Evolutionary conservation across 2,329 filamentous ascomycete species (phyloP).

Genomic region (Apiospora pterosperma): DNA sequence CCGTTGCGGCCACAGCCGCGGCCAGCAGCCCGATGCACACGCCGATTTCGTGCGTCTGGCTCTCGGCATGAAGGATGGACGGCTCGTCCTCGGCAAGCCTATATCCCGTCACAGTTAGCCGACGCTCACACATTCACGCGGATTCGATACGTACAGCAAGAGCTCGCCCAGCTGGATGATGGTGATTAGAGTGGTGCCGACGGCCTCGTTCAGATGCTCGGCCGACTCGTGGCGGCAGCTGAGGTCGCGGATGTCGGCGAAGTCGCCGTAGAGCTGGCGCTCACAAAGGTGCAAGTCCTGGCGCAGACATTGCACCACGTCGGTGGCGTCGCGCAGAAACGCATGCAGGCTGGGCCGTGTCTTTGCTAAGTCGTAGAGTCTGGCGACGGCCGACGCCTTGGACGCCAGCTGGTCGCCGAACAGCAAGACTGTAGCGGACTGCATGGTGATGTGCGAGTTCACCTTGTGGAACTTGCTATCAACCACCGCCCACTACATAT

Average conservation of each 20-base stretch:
- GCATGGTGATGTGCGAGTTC: not conserved
- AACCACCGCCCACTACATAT: not conserved
- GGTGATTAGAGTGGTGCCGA: not conserved
- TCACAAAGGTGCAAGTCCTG: not conserved
- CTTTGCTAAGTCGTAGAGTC: not conserved
- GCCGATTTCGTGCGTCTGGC: constrained; percentile 12
- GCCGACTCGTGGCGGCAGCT: not conserved
- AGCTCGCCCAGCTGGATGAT: not conserved
- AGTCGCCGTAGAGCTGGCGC: constrained; percentile 3
- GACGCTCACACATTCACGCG: too few relatives aligned
- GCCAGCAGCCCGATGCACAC: constrained; percentile 29
- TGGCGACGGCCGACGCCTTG: not conserved
- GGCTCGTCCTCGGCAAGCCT: not conserved
- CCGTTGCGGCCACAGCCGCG: constrained; percentile 26
- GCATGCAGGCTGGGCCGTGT: not conserved
- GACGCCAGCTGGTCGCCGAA: constrained; percentile 1
- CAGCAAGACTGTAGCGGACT: constrained; percentile 1
- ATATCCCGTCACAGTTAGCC: not conserved
- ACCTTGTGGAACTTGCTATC: not conserved
- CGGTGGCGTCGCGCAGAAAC: constrained; percentile 2
- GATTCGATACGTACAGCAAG: not conserved
- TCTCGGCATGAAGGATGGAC: not conserved
- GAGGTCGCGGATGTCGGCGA: not conserved
- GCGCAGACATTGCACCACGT: not conserved
- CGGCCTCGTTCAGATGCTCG: not conserved